Conservation (phyloP, 345 rosid genomes). For the Gossypium ekmanianum region DNA sequence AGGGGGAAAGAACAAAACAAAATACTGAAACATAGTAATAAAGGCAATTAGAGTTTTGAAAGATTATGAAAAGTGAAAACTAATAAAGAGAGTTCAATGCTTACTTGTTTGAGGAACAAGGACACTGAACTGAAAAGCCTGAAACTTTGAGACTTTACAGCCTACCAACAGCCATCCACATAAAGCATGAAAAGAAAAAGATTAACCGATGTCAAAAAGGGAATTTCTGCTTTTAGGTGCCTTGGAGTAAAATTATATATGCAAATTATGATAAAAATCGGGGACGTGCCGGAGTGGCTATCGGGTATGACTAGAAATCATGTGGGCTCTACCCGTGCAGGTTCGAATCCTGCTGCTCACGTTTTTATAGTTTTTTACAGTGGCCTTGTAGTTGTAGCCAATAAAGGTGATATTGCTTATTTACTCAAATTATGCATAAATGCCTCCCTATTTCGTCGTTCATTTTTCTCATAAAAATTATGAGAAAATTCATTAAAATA, state of each 20-base stretch:
- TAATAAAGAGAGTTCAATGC: background rate
- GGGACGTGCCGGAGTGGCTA: conserved; percentile 70
- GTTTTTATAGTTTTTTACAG: background rate
- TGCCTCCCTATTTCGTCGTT: too few species aligned
- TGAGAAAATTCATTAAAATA: too few species aligned
- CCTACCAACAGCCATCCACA: background rate
- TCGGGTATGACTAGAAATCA: conserved; percentile 92
- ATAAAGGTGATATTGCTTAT: too few species aligned
- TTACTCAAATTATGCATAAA: too few species aligned
- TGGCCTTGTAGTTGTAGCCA: too few species aligned
- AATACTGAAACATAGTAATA: background rate
- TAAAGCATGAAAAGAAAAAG: background rate
- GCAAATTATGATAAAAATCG: background rate
- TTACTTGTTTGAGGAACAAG: conserved; percentile 4
- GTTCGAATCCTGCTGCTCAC: conserved; percentile 77
- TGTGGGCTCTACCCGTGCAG: conserved; percentile 92
- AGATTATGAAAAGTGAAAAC: background rate
- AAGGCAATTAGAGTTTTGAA: background rate
- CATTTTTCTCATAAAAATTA: too few species aligned
- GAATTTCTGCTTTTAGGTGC: accelerated
- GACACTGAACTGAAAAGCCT: background rate
- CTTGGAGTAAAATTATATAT: background rate
- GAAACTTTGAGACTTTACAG: background rate
- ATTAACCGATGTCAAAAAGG: background rate
- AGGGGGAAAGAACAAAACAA: background rate